Conservation (phyloP, 164 flowering plant species). For the Tetrastigma voinierianum region DNA sequence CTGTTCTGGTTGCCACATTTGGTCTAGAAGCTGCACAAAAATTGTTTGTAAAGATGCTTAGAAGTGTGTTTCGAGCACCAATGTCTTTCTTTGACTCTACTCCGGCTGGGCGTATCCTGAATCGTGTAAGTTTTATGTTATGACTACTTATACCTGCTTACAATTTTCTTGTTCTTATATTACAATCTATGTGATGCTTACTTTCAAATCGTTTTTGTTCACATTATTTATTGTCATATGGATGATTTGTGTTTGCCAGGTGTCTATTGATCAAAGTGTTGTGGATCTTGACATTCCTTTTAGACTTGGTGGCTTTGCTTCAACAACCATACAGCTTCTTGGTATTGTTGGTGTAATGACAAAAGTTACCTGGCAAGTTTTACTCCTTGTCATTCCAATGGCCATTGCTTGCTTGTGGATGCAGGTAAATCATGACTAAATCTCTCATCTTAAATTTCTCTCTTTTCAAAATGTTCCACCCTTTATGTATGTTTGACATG, state of each 20-base stretch:
- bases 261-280: conserved; percentile 98
- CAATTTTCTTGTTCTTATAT: no score
- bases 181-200: not conserved
- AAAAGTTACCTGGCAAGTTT: conserved; percentile 92
- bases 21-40: conserved; percentile 96
- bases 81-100: conserved; percentile 99
- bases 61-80: conserved; percentile 79
- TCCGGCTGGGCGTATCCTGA: conserved; percentile 93
- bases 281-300: conserved; percentile 99
- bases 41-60: conserved; percentile 83
- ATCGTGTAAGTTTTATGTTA: conserved; percentile 70
- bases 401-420: conserved; percentile 97
- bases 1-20: conserved; percentile 92
- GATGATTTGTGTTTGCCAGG: conserved; percentile 47
- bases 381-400: conserved; percentile 94
- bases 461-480: no score
- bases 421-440: conserved; percentile 64
- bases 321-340: conserved; percentile 93
- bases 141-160: not conserved
- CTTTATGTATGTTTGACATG: no score
- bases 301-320: conserved; percentile 98
- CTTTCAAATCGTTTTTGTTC: not conserved
- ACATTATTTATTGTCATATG: conserved; percentile 8
- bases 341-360: conserved; percentile 98
- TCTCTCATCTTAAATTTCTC: not conserved